These are phyloP conservation scores for Leptomonas pyrrhocoris DNA, from an alignment of 208 protist species.

Conservation along the genomic window DNA sequence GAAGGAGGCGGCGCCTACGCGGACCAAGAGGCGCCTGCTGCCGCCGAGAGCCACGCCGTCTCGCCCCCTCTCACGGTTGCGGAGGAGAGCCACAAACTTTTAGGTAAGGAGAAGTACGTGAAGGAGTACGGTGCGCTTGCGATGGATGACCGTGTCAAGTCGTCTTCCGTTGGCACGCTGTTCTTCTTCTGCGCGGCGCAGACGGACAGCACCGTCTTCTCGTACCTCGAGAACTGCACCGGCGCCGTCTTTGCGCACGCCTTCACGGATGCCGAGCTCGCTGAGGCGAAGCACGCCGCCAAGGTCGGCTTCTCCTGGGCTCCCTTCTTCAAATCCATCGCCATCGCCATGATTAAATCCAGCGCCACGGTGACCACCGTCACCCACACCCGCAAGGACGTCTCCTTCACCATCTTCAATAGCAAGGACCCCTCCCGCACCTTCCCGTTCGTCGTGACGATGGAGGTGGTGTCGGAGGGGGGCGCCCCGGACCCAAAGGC, in stretches of 20 bases:
- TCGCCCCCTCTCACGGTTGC: background rate
- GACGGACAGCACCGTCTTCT: conserved; percentile 64
- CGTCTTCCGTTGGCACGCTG: conserved; percentile 40
- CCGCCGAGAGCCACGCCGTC: background rate
- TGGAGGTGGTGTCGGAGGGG: conserved; percentile 61
- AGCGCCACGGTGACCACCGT: conserved; percentile 51
- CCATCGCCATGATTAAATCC: conserved; percentile 71
- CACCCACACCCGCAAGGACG: conserved; percentile 37
- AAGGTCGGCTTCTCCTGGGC: conserved; percentile 69
- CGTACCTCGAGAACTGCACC: conserved; percentile 56
- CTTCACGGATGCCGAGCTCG: conserved; percentile 75
- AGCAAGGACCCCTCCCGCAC: conserved; percentile 59
- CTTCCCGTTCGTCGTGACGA: conserved; percentile 56
- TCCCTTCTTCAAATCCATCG: conserved; percentile 88
- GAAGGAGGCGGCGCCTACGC: background rate
- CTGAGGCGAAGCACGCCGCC: conserved; percentile 51
- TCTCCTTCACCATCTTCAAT: conserved; percentile 63
- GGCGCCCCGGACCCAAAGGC: conserved; percentile 18
- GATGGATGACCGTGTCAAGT: conserved; percentile 60
- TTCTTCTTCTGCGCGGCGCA: conserved; percentile 67
- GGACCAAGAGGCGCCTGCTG: background rate
- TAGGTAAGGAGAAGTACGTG: conserved; percentile 87
- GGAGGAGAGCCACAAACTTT: conserved; percentile 26
- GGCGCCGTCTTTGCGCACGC: conserved; percentile 60
- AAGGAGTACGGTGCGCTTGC: conserved; percentile 76